phyloP scores from a whole-genome alignment of 148 eudicot genomes.

The Chenopodium suecicum region DNA sequence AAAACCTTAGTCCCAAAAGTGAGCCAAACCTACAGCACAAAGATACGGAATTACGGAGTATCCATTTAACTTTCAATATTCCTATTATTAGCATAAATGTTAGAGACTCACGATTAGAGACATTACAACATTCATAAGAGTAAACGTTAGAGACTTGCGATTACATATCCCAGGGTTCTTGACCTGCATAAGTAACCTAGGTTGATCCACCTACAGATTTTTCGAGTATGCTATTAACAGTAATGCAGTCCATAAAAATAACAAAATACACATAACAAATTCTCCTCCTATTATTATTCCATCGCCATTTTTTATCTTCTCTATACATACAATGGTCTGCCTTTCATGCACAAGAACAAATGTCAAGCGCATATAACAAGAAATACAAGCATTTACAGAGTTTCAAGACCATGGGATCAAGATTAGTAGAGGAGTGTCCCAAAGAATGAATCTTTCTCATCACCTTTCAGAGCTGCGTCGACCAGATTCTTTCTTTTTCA shows the following conservation, averaged over 20 bases:
- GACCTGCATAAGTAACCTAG: not conserved
- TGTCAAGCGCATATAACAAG: constrained; percentile 6
- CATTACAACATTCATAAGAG: not conserved
- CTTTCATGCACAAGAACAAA: constrained; percentile 4
- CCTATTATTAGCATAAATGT: not conserved
- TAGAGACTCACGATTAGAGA: too few species aligned
- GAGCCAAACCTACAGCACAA: not conserved
- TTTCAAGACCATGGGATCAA: constrained; percentile 9
- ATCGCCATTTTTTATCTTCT: not conserved
- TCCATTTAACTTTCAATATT: not conserved
- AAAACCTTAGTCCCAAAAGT: not conserved
- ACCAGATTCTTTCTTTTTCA: constrained; percentile 17
- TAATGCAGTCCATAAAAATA: not conserved
- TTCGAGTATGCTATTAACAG: not conserved
- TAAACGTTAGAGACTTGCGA: too few species aligned
- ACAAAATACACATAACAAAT: not conserved
- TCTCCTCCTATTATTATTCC: not conserved
- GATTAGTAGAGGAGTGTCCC: constrained; percentile 8
- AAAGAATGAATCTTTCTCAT: constrained; percentile 15
- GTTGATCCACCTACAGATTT: not conserved
- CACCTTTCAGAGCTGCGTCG: constrained; percentile 9
- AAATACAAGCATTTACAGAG: constrained; percentile 13
- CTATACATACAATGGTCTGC: not conserved
- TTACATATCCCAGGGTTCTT: not conserved
- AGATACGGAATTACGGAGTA: not conserved